Evolutionary conservation across 192 early-diverging fungal genomes (phyloP).

Genomic region (Gryganskiella cystojenkinii): DNA sequence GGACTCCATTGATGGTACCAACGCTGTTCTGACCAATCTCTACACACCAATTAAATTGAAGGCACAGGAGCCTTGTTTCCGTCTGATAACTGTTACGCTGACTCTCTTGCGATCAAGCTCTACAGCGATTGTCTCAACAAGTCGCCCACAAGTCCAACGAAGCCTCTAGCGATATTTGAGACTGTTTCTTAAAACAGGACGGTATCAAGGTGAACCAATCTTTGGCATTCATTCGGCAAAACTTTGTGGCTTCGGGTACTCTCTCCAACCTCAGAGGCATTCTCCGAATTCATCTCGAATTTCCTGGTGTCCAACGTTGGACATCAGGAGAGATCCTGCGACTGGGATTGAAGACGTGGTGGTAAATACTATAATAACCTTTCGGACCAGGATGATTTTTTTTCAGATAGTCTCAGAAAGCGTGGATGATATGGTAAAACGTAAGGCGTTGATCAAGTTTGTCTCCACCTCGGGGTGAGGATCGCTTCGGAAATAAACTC

Average conservation of each 20-base stretch:
- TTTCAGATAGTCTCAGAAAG: constrained; percentile 1
- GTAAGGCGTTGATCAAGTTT: constrained; percentile 6
- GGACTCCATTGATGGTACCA: too few relatives aligned
- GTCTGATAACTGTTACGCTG: constrained; percentile 18
- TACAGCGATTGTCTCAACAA: background rate
- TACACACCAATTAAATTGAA: too few relatives aligned
- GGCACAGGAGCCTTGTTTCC: constrained; percentile 28
- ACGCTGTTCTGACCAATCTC: too few relatives aligned
- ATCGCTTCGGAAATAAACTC: too few relatives aligned
- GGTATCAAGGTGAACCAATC: background rate
- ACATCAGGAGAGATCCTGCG: background rate
- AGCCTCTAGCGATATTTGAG: constrained; percentile 28
- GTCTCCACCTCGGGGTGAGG: background rate
- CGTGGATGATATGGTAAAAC: background rate
- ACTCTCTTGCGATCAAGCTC: constrained; percentile 32
- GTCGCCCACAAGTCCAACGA: background rate
- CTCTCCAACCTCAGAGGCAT: constrained; percentile 10
- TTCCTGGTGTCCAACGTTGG: background rate
- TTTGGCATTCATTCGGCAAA: background rate
- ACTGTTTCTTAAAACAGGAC: constrained; percentile 16
- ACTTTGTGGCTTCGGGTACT: background rate
- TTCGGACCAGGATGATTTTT: constrained; percentile 26
- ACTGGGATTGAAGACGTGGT: constrained; percentile 18
- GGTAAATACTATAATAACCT: constrained; percentile 16
- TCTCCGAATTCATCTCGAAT: constrained; percentile 16